Conservation (phyloP, 805 yeast species). For the Starmerella bacillaris region DNA sequence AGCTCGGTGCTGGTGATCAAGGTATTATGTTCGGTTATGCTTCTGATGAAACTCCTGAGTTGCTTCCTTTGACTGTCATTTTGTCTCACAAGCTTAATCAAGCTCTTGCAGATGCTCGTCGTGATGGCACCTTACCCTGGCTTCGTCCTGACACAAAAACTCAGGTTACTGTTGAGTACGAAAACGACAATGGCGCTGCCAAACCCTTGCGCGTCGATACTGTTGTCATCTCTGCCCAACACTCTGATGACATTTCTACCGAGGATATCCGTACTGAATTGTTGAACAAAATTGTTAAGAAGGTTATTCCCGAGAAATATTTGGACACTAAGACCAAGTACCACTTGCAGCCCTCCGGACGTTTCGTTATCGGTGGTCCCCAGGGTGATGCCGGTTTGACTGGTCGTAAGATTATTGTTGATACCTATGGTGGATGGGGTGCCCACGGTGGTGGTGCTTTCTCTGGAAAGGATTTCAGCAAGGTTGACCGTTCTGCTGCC, state of each 20-base stretch:
- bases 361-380: slow-evolving; percentile 99
- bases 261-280: slow-evolving; percentile 75
- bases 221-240: slow-evolving; percentile 92
- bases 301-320: slow-evolving; percentile 77
- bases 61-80: slow-evolving; percentile 83
- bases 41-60: slow-evolving; percentile 95
- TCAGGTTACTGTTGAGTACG: slow-evolving; percentile 95
- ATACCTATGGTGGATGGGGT: slow-evolving; percentile 99
- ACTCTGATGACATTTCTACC: slow-evolving; percentile 87
- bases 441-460: slow-evolving; percentile 99
- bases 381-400: slow-evolving; percentile 99
- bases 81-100: slow-evolving; percentile 91
- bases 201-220: slow-evolving; percentile 94
- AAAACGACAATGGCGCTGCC: slow-evolving; percentile 86
- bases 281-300: slow-evolving; percentile 62
- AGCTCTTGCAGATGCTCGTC: slow-evolving; percentile 93
- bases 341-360: slow-evolving; percentile 98
- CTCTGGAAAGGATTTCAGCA: slow-evolving; percentile 98
- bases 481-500: slow-evolving; percentile 99
- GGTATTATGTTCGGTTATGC: slow-evolving; percentile 99
- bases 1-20: slow-evolving; percentile 99
- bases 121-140: slow-evolving; percentile 89
- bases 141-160: slow-evolving; percentile 99
- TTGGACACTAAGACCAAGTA: slow-evolving; percentile 89
- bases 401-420: slow-evolving; percentile 98